Conservation (phyloP, 345 rosid species). For the Pugionium cornutum region DNA sequence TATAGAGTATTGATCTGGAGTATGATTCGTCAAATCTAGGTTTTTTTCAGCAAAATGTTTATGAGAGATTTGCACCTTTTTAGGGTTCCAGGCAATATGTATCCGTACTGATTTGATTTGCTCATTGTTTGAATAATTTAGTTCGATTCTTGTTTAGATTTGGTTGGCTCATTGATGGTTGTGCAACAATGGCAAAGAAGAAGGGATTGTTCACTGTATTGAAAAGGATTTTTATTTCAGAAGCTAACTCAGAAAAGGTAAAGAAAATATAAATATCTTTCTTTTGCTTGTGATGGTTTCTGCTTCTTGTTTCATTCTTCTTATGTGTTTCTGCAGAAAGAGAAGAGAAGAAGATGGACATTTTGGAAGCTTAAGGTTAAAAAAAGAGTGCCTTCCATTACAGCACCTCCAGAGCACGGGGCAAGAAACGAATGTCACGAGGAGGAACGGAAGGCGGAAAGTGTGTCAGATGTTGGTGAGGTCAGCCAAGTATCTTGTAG, state of each 20-base stretch:
- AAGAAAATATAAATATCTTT: not conserved
- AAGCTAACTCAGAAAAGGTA: slow-evolving; percentile 66
- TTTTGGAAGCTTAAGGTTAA: slow-evolving; percentile 58
- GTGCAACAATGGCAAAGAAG: slow-evolving; percentile 67
- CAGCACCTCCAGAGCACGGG: slow-evolving; percentile 52
- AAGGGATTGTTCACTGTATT: slow-evolving; percentile 69
- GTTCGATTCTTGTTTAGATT: slow-evolving; percentile 13
- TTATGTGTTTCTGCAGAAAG: slow-evolving; percentile 46
- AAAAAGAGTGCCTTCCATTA: slow-evolving; percentile 51
- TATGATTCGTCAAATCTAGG: slow-evolving; percentile 3
- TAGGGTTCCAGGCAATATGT: not conserved
- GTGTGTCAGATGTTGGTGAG: slow-evolving; percentile 57
- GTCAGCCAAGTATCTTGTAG: slow-evolving; percentile 47
- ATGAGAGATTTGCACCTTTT: slow-evolving; percentile 15
- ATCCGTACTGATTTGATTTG: slow-evolving; percentile 16
- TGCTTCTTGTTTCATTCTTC: not conserved
- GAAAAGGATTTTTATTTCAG: slow-evolving; percentile 69
- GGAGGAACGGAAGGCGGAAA: slow-evolving; percentile 45
- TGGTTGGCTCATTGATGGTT: slow-evolving; percentile 30
- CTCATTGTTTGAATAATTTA: slow-evolving; percentile 9
- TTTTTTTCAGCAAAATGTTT: too few relatives aligned
- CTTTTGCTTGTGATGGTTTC: not conserved
- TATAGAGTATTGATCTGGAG: slow-evolving; percentile 24
- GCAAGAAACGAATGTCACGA: slow-evolving; percentile 45
- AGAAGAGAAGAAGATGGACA: slow-evolving; percentile 68